Base-by-base conservation (phyloP, 2,329 filamentous ascomycete species). In the Microdochium nivale region DNA sequence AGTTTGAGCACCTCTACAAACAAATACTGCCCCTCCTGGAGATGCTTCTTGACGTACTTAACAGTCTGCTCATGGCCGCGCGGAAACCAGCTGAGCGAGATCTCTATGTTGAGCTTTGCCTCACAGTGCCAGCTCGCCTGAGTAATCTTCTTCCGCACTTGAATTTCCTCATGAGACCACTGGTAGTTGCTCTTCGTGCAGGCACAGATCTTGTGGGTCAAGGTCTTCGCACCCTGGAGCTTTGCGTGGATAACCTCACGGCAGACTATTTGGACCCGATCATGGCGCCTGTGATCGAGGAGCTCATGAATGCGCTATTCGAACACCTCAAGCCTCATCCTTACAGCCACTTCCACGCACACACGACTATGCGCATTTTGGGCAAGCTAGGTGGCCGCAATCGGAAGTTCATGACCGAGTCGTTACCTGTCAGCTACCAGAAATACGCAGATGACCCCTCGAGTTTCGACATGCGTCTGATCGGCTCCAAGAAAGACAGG, bases 231-330 rank as follows among this genome's bases (percentile, higher is more conserved):
- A 99, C 94, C 0, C 74, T 99, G 4, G 94, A 99, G 63, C 80
- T 99, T 2, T 99, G 94, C 62, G 94, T 99, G 19, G 94, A 99
- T 57, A 99, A 99, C 60, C 78, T 99, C 0, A 99, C 95, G 0
- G 92, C 94, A 0, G 94, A 99, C 62, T 99, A 99, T 63, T 75
- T 99, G 14, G 94, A 99, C 60, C 95, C 94, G 0, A 97, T 99
- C 61, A 99, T 99, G 92, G 90, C 92, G 2, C 95, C 94, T 0
- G 95, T 97, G 25, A 97, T 99, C 67, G 92, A 99, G 61, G 94
- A 99, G 64, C 76, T 99, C 46, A 99, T 99, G 94, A 94, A 90
- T 47, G 92, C 92, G 1, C 77, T 99, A 1, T 99, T 95, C 78
- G 91, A 96, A 56, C 95, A 99, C 66, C 78, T 99, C 43, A 88